Conservation (phyloP, 176 grass and related monocot species). For the Ampelocalamus luodianensis region DNA sequence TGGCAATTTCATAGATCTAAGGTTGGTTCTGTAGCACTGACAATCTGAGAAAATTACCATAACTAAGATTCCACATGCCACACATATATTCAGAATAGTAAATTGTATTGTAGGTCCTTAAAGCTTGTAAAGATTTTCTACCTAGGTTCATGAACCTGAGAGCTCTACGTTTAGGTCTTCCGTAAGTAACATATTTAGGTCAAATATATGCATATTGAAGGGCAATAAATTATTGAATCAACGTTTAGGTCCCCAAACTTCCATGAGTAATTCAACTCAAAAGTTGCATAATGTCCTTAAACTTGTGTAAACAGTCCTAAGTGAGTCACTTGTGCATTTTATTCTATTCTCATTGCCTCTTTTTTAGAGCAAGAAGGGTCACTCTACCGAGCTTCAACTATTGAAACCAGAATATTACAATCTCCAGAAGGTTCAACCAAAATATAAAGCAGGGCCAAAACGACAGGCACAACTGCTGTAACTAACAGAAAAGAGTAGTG, state of each 20-base stretch:
- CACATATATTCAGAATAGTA: neutral
- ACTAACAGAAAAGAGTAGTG: too few species aligned
- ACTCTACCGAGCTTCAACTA: too few species aligned
- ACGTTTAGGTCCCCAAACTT: neutral
- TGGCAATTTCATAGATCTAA: neutral
- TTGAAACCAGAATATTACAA: too few species aligned
- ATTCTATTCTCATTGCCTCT: neutral
- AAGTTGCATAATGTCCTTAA: neutral
- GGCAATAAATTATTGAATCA: neutral
- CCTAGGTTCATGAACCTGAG: neutral
- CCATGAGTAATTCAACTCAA: constrained; percentile 2
- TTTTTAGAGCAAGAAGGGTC: too few species aligned
- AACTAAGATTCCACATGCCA: neutral
- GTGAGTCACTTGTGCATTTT: neutral
- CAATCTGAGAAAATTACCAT: neutral
- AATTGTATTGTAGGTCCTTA: neutral
- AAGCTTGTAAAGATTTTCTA: neutral
- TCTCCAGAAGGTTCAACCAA: too few species aligned
- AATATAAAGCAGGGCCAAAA: too few species aligned
- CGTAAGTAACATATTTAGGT: neutral
- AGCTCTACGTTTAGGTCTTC: neutral
- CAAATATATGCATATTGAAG: neutral
- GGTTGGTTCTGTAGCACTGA: neutral
- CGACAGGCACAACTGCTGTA: too few species aligned
- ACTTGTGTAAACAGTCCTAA: too few species aligned